These are phyloP conservation scores for Vicia villosa DNA, from an alignment of 306 rosid species.

Conservation along the genomic window DNA sequence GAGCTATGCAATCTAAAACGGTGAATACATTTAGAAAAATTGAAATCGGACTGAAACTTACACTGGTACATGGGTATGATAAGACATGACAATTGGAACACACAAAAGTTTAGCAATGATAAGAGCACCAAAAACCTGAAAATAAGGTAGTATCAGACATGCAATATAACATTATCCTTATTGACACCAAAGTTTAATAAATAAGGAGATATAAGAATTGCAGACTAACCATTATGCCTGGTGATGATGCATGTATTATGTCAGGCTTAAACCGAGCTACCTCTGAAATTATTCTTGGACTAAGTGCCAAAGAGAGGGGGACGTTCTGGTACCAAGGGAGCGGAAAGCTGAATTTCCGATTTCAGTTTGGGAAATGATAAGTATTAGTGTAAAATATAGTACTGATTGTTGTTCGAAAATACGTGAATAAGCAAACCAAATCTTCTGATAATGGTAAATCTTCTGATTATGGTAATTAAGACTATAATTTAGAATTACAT, in stretches of 20 bases:
- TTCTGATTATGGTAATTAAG: background rate
- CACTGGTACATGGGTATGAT: constrained; percentile 99
- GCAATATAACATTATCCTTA: no score
- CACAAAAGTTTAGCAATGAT: constrained; percentile 76
- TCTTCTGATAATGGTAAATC: no score
- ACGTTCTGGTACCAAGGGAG: constrained; percentile 92
- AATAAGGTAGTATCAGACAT: constrained; percentile 38
- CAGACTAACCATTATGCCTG: constrained; percentile 88
- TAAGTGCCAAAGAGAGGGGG: constrained; percentile 96
- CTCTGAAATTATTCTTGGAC: constrained; percentile 98
- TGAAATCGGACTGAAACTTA: constrained; percentile 48
- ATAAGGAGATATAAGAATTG: constrained; percentile 10
- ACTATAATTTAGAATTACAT: no score
- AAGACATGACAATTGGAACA: constrained; percentile 97
- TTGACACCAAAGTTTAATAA: background rate
- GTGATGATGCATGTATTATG: constrained; percentile 98
- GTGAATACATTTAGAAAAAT: constrained; percentile 22
- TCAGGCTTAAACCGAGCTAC: constrained; percentile 97
- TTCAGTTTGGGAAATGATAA: constrained; percentile 23
- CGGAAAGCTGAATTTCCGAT: constrained; percentile 73
- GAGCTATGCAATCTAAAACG: background rate
- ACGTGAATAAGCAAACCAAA: background rate
- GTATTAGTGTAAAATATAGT: constrained; percentile 20
- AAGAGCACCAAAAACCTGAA: constrained; percentile 96
- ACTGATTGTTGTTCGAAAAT: constrained; percentile 2